Percentiles rank a stretch among this genome's conserved stretches.
These are phyloP conservation scores for Isabelozyma gotoi DNA, from an alignment of 805 yeast genomes.

Conservation along the genomic window DNA sequence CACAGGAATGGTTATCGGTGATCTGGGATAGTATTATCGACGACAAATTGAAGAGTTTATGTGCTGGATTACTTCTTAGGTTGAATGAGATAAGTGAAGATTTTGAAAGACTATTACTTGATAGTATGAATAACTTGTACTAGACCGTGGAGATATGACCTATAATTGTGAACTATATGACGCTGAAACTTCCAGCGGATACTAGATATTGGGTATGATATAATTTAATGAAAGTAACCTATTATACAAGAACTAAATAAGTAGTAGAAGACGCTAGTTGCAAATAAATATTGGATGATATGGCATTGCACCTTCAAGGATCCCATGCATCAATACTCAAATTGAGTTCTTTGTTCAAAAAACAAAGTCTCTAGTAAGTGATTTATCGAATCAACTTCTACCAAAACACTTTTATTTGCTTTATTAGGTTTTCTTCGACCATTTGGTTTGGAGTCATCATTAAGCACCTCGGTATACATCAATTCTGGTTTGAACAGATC, in stretches of 20 bases:
- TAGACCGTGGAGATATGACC: conserved; percentile 3
- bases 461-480: neutral
- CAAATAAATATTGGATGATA: too few species aligned
- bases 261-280: too few species aligned
- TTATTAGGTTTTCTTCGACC: neutral
- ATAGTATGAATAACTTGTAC: conserved; percentile 27
- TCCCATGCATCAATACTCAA: too few species aligned
- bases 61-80: conserved; percentile 40
- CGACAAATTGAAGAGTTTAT: conserved; percentile 32
- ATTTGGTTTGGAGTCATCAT: neutral
- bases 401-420: conserved; percentile 2
- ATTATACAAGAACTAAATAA: too few species aligned
- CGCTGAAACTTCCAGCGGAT: too few species aligned
- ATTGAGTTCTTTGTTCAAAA: too few species aligned
- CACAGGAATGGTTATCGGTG: conserved; percentile 26
- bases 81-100: conserved; percentile 20
- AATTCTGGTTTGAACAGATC: neutral
- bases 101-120: conserved; percentile 29
- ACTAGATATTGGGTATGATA: too few species aligned
- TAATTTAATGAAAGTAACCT: too few species aligned
- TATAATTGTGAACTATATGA: too few species aligned
- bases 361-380: conserved; percentile 2
- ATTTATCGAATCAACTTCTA: neutral
- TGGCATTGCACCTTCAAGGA: too few species aligned
- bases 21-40: conserved; percentile 39